Evolutionary conservation across 768 basidiomycete species (phyloP), one percentile per base, ranked within the genome.

Genomic region (Termitomyces sp.): DNA sequence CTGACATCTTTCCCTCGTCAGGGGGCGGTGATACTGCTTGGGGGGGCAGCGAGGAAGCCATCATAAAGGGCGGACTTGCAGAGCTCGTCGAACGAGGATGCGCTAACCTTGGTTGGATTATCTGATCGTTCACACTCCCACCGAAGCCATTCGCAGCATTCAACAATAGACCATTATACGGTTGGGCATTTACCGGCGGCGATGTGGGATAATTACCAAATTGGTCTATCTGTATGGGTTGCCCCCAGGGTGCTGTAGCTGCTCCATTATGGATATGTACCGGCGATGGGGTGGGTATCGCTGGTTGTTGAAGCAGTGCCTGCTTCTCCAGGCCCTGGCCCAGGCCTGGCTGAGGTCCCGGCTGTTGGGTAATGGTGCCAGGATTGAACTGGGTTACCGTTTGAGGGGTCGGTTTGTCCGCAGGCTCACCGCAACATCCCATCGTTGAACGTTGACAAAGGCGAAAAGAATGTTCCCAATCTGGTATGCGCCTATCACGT

Each of bases 1-100:
- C 76, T 11, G 88, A 90, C 73, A 92, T 76, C 66, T 85, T 89
- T n/a, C 88, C 86, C 67, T 91, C 89, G 62, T 89, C 79, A 17
- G 68, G 61, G 25, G 66, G 57, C 14, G 64, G 59, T 10, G 66
- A 63, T 23, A 60, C 59, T 4, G 66, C 62, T 41, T 59, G 58
- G 28, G 66, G 67, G 19, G 66, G 64, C 25, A 65, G 53, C n/a
- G 66, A 60, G 23, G 64, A 55, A 19, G 63, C 45, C 48, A 69
- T 58, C 27, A 67, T 61, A 50, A 57, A 63, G 41, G 59, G 66
- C 16, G 70, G 52, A n/a, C 60, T 58, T 50, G 60, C 59, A 27
- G 62, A 52, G 34, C 63, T 60, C 16, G 62, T 40, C 21, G 62
- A 45, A 14, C 61, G 55, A 40, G 64, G 63, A 55, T 69, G 66